Conservation (phyloP, 2,329 filamentous ascomycete species). For the Xylariaceae sp. region DNA sequence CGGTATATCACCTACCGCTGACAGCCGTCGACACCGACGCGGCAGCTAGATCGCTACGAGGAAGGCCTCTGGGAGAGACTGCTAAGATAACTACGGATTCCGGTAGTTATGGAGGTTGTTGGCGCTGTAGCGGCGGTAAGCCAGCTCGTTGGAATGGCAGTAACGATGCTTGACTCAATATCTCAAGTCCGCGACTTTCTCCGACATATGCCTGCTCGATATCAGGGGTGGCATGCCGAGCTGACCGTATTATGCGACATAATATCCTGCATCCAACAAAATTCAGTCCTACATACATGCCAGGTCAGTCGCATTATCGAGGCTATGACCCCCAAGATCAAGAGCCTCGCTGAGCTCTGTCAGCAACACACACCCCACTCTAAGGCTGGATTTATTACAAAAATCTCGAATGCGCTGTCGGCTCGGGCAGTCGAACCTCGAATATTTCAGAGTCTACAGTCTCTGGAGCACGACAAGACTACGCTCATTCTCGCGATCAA, state of each 20-base stretch:
- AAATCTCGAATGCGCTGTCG: neutral
- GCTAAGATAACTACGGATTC: no score
- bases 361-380: no score
- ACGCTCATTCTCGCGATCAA: conserved; percentile 6
- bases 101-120: conserved; percentile 5
- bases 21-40: no score
- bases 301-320: neutral
- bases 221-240: neutral
- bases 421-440: neutral
- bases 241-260: neutral
- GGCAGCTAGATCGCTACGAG: no score
- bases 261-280: neutral
- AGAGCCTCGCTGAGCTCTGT: no score
- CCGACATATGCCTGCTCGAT: neutral
- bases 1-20: no score
- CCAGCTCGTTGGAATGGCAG: conserved; percentile 3
- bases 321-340: neutral
- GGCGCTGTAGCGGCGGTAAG: neutral
- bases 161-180: conserved; percentile 2
- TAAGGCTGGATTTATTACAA: neutral
- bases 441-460: neutral
- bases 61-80: no score
- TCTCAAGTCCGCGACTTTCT: conserved; percentile 5
- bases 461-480: conserved; percentile 4
- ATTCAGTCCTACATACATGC: neutral